Conservation (phyloP, 2,329 filamentous ascomycete species). For the Hypoxylon sp. region DNA sequence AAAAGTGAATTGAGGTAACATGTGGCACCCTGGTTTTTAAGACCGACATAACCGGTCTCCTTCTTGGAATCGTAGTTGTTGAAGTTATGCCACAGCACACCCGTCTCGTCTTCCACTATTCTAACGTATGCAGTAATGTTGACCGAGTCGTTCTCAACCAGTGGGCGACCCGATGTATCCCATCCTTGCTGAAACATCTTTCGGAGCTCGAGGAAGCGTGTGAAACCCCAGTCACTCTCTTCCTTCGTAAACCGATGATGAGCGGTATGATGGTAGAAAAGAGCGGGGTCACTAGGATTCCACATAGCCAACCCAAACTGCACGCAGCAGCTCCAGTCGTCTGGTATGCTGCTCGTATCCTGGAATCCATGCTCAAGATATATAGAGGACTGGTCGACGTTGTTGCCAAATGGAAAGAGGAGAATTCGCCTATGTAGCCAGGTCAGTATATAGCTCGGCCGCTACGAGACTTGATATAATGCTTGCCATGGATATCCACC, state of each 20-base stretch:
- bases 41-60: constrained; percentile 94
- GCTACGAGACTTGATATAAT: constrained; percentile 6
- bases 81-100: constrained; percentile 91
- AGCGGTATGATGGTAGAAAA: constrained; percentile 83
- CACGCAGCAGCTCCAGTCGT: constrained; percentile 96
- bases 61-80: constrained; percentile 98
- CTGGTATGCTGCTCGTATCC: constrained; percentile 74
- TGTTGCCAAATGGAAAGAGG: constrained; percentile 95
- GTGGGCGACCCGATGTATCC: constrained; percentile 72
- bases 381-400: constrained; percentile 91
- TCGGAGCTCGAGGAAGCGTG: constrained; percentile 89
- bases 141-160: constrained; percentile 79
- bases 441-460: constrained; percentile 38
- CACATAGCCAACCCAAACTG: constrained; percentile 94
- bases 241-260: constrained; percentile 96
- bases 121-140: constrained; percentile 86
- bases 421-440: constrained; percentile 76
- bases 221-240: constrained; percentile 98
- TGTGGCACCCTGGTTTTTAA: constrained; percentile 96
- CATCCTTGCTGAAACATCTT: constrained; percentile 83
- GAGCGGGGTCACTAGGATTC: constrained; percentile 90
- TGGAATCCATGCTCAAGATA: constrained; percentile 96
- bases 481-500: constrained; percentile 86
- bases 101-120: constrained; percentile 85
- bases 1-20: constrained; percentile 88